These are phyloP conservation scores for Calonectria pseudoreteaudii DNA, from an alignment of 2,329 filamentous ascomycete species.

Conservation along the genomic window DNA sequence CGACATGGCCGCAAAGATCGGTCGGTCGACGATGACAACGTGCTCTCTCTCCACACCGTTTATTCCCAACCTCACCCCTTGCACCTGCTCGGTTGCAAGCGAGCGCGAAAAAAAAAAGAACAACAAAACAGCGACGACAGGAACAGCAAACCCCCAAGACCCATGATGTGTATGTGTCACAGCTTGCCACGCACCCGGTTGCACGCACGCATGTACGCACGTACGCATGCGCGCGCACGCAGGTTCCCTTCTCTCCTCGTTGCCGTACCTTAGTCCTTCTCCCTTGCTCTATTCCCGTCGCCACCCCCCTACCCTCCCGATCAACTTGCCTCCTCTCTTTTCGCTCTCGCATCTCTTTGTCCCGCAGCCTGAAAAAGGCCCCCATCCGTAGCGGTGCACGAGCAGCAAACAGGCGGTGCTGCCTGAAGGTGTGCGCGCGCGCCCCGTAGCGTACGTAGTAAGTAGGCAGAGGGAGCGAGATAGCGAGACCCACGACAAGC, in stretches of 20 bases:
- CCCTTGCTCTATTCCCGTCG: neutral
- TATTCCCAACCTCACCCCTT: neutral
- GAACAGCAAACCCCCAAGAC: neutral
- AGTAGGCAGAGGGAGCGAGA: neutral
- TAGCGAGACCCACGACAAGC: neutral
- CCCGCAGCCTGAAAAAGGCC: neutral
- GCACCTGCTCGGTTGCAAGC: neutral
- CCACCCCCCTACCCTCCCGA: neutral
- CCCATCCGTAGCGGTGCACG: neutral
- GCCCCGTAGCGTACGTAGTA: too few species aligned
- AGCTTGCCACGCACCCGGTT: conserved; percentile 1
- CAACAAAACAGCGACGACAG: neutral
- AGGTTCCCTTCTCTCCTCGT: neutral
- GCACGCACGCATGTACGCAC: neutral
- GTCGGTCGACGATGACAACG: neutral
- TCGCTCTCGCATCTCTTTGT: neutral
- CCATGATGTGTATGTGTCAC: conserved; percentile 1
- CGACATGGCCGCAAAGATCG: neutral
- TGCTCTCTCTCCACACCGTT: neutral
- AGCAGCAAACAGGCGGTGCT: neutral
- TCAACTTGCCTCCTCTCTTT: neutral
- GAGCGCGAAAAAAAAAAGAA: neutral
- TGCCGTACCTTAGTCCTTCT: neutral
- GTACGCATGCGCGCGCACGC: neutral
- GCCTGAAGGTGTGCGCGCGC: neutral